Conservation (phyloP, 345 rosid species). For the Cardamine chenopodiifolia region DNA sequence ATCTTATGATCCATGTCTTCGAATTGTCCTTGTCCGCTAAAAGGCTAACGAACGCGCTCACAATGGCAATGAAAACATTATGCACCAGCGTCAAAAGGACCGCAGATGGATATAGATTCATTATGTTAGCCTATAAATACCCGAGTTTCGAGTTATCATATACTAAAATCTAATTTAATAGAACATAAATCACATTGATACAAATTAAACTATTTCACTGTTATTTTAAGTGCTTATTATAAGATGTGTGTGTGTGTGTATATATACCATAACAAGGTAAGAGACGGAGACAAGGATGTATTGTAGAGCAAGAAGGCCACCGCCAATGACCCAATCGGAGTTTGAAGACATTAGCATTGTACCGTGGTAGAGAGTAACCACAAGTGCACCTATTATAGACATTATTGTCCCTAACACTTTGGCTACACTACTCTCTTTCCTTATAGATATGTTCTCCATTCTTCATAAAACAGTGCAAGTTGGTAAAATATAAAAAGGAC, state of each 20-base stretch:
- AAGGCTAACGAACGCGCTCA: conserved; percentile 60
- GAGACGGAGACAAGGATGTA: conserved; percentile 36
- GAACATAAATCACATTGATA: neutral
- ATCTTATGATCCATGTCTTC: conserved; percentile 63
- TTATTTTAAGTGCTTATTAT: neutral
- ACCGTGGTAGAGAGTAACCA: conserved; percentile 55
- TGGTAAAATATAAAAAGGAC: neutral
- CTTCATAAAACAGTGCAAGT: conserved; percentile 22
- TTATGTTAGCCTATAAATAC: conserved; percentile 59
- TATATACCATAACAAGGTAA: conserved; percentile 49
- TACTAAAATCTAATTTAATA: neutral
- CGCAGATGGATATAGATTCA: conserved; percentile 80
- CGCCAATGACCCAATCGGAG: conserved; percentile 53
- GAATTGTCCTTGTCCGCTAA: conserved; percentile 48
- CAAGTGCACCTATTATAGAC: conserved; percentile 48
- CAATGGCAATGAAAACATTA: conserved; percentile 54
- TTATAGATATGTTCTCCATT: conserved; percentile 50
- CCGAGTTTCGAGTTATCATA: neutral
- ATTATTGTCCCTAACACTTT: conserved; percentile 50
- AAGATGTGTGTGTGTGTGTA: neutral
- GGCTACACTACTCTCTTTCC: conserved; percentile 45
- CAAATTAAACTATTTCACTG: neutral
- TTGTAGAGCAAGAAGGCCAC: conserved; percentile 43
- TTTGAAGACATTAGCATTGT: conserved; percentile 33
- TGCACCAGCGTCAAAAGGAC: conserved; percentile 64